These are phyloP conservation scores for Phallus indusiatus DNA, from an alignment of 768 basidiomycete species.

Conservation along the genomic window DNA sequence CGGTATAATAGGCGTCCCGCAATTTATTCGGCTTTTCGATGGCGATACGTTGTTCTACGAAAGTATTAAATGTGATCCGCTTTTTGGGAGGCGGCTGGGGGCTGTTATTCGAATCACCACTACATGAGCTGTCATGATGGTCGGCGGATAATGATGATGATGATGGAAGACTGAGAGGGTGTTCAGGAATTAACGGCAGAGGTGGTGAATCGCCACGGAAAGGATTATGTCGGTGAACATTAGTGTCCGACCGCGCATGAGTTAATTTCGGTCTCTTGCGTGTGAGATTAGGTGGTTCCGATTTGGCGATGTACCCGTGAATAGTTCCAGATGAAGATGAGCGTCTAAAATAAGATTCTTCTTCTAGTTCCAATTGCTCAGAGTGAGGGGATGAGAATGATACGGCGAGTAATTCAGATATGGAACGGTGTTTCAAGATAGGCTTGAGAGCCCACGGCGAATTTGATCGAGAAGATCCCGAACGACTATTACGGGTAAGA, in stretches of 20 bases:
- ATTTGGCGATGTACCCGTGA: not conserved
- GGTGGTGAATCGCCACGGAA: slow-evolving; percentile 66
- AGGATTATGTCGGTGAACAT: slow-evolving; percentile 51
- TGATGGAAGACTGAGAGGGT: slow-evolving; percentile 13
- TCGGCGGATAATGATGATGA: no score
- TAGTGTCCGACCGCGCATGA: slow-evolving; percentile 86
- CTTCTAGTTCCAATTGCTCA: slow-evolving; percentile 22
- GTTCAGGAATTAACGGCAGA: slow-evolving; percentile 33
- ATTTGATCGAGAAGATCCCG: slow-evolving; percentile 22
- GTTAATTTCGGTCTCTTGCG: slow-evolving; percentile 46
- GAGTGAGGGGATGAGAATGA: slow-evolving; percentile 55
- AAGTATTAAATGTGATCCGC: slow-evolving; percentile 94
- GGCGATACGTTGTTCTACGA: slow-evolving; percentile 92
- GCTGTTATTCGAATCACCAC: slow-evolving; percentile 2
- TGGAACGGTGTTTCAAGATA: slow-evolving; percentile 92
- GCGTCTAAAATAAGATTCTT: slow-evolving; percentile 9
- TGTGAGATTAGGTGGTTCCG: slow-evolving; percentile 8
- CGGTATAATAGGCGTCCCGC: slow-evolving; percentile 18
- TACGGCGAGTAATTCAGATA: slow-evolving; percentile 78
- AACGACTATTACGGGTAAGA: slow-evolving; percentile 20
- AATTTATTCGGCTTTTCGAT: slow-evolving; percentile 61
- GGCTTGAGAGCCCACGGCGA: slow-evolving; percentile 49
- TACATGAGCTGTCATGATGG: slow-evolving; percentile 2
- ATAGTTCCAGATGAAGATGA: not conserved
- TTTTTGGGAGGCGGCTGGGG: slow-evolving; percentile 30